Conservation (phyloP, 1,284 basidiomycete genomes). For the Marasmius oreades region DNA sequence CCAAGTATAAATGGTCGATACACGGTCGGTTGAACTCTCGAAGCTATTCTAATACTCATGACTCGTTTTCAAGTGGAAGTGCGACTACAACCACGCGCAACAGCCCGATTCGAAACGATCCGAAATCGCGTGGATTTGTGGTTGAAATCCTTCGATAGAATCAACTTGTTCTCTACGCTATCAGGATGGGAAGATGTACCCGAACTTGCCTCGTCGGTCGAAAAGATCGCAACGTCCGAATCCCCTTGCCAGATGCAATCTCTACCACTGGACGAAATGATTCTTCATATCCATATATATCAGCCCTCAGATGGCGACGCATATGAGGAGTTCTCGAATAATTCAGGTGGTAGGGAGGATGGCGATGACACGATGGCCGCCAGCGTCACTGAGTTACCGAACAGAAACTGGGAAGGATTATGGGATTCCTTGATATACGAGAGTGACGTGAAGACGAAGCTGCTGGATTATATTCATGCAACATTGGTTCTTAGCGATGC, state of each 20-base stretch:
- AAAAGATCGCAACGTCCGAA: slow-evolving; percentile 77
- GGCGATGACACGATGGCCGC: slow-evolving; percentile 83
- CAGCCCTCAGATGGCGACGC: slow-evolving; percentile 68
- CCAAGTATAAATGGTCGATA: slow-evolving; percentile 45
- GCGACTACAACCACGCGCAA: slow-evolving; percentile 61
- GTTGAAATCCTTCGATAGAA: slow-evolving; percentile 55
- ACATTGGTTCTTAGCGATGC: slow-evolving; percentile 89
- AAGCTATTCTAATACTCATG: not conserved
- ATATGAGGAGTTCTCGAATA: slow-evolving; percentile 78
- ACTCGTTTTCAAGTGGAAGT: slow-evolving; percentile 68
- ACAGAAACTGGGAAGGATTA: slow-evolving; percentile 78
- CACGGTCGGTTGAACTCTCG: slow-evolving; percentile 42
- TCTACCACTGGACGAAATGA: slow-evolving; percentile 54
- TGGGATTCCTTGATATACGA: slow-evolving; percentile 92
- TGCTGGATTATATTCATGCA: slow-evolving; percentile 93
- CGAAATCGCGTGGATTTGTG: slow-evolving; percentile 59
- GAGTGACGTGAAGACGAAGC: slow-evolving; percentile 83
- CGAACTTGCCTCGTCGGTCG: slow-evolving; percentile 71
- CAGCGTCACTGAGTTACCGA: slow-evolving; percentile 83
- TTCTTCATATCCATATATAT: slow-evolving; percentile 85
- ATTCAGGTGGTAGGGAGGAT: slow-evolving; percentile 52
- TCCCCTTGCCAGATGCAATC: slow-evolving; percentile 51
- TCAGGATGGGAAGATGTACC: slow-evolving; percentile 73
- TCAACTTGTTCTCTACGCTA: slow-evolving; percentile 64
- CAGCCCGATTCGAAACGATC: slow-evolving; percentile 71